These are phyloP conservation scores for Niveomyces coronatus DNA, from an alignment of 2,329 filamentous ascomycete genomes.

Conservation along the genomic window DNA sequence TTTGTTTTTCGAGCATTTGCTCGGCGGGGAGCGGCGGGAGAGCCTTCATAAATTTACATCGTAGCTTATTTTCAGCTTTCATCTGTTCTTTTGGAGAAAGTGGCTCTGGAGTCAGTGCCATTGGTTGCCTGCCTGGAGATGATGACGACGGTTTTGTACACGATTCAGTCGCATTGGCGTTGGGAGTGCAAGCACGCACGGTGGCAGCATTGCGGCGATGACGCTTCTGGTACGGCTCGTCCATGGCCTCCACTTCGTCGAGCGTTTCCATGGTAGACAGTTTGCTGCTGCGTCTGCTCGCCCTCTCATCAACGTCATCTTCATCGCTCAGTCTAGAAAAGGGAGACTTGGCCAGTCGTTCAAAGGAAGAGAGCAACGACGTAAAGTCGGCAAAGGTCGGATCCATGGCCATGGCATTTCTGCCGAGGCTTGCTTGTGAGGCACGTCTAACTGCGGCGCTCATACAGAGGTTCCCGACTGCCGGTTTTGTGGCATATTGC, in stretches of 20 bases:
- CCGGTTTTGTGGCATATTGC: slow-evolving; percentile 2
- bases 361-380: slow-evolving; percentile 20
- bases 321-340: slow-evolving; percentile 14
- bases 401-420: slow-evolving; percentile 13
- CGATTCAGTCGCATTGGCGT: not conserved
- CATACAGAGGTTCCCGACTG: not conserved
- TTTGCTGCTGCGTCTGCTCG: slow-evolving; percentile 4
- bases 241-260: slow-evolving; percentile 1
- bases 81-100: slow-evolving; percentile 36
- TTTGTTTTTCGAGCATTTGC: not conserved
- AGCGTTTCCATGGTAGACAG: slow-evolving; percentile 7
- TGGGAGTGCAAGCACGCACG: not conserved
- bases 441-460: slow-evolving; percentile 1
- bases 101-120: slow-evolving; percentile 36
- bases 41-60: slow-evolving; percentile 42
- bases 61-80: slow-evolving; percentile 33
- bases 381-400: slow-evolving; percentile 18
- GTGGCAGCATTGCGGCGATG: slow-evolving; percentile 8
- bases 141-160: slow-evolving; percentile 6
- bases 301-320: slow-evolving; percentile 8
- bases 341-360: slow-evolving; percentile 17
- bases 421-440: slow-evolving; percentile 10
- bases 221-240: slow-evolving; percentile 4
- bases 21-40: slow-evolving; percentile 34
- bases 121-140: slow-evolving; percentile 13